Base-by-base conservation (phyloP, 2,329 filamentous ascomycete species). In the Niveomyces coronatus region DNA sequence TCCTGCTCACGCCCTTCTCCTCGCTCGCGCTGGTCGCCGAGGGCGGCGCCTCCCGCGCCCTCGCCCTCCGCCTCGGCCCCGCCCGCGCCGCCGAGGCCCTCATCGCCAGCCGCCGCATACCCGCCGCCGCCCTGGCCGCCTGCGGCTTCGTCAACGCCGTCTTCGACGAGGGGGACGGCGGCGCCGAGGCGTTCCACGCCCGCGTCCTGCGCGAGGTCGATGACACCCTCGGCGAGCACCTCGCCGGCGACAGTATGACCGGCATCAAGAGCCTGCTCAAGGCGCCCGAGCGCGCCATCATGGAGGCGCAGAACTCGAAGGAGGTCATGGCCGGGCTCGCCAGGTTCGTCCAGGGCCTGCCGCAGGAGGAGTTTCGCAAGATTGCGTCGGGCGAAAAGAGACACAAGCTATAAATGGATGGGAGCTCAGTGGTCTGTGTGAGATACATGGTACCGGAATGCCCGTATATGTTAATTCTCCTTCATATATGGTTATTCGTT, bases 11-110 rank as follows among this genome's bases (percentile, higher is more conserved):
- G 1, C 91, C 91, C 4, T 96, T 96, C 63, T 82, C 80, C 4
- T 89, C 84, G 1, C 72, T 96, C 1, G 89, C 91, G 1, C 74
- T 98, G 1, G 88, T 96, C 1, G 74, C 87, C 39, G 91, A 96
- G 64, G 91, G 89, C 28, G 85, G 82, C 32, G 79, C 87, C 0
- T 85, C 79, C 13, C 67, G 78, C 39, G 85, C 80, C 1, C 81
- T 96, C 41, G 85, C 91, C 11, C 73, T 82, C 50, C 68, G 89
- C 0, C 68, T 96, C 17, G 91, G 91, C 1, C 72, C 86, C 35
- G 67, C 74, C 42, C 84, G 85, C 55, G 88, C 87, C 9, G 94
- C 93, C 54, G 91, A 96, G 68, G 89, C 91, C 10, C 71, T 96
- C 10, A 79, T 98, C 48, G 91, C 94, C 82, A 87, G 82, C 52